These are phyloP conservation scores for Bipolaris victoriae DNA, from an alignment of 2,329 filamentous ascomycete species.

Conservation along the genomic window DNA sequence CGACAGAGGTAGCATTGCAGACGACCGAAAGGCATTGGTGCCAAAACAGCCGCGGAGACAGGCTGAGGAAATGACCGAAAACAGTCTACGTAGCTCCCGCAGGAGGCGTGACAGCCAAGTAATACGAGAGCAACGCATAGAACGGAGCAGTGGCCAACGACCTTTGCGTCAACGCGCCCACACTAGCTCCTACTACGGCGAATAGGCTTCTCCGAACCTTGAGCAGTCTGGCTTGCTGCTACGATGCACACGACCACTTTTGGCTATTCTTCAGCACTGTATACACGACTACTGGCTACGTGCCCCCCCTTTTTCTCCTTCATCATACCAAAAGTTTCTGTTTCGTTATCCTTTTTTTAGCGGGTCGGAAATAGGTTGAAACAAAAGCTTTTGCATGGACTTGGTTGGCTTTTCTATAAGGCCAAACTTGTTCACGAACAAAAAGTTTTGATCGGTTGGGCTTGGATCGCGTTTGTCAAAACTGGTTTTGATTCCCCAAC, in stretches of 20 bases:
- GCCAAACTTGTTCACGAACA: constrained; percentile 11
- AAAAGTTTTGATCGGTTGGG: constrained; percentile 28
- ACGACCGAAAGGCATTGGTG: constrained; percentile 26
- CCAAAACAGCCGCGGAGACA: constrained; percentile 33
- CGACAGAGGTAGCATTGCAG: constrained; percentile 36
- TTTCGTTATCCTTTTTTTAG: constrained; percentile 10
- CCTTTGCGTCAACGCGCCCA: constrained; percentile 30
- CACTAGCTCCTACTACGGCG: constrained; percentile 22
- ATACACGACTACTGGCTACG: constrained; percentile 19
- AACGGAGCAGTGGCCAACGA: constrained; percentile 26
- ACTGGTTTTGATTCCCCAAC: constrained; percentile 33
- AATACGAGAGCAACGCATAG: constrained; percentile 16
- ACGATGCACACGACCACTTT: neutral
- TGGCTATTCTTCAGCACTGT: constrained; percentile 1
- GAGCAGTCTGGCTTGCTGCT: neutral
- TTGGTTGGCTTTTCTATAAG: constrained; percentile 6
- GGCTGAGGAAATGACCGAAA: constrained; percentile 38
- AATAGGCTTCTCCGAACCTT: constrained; percentile 15
- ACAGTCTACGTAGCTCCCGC: constrained; percentile 36
- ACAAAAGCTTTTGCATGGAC: constrained; percentile 29
- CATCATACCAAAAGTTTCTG: constrained; percentile 4
- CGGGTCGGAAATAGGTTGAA: constrained; percentile 9
- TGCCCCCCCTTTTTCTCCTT: neutral
- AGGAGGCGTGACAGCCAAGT: constrained; percentile 31
- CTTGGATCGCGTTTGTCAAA: constrained; percentile 20